Evolutionary conservation across 352 stramenopile species (phyloP).

Genomic region (Pythium sukuiense): DNA sequence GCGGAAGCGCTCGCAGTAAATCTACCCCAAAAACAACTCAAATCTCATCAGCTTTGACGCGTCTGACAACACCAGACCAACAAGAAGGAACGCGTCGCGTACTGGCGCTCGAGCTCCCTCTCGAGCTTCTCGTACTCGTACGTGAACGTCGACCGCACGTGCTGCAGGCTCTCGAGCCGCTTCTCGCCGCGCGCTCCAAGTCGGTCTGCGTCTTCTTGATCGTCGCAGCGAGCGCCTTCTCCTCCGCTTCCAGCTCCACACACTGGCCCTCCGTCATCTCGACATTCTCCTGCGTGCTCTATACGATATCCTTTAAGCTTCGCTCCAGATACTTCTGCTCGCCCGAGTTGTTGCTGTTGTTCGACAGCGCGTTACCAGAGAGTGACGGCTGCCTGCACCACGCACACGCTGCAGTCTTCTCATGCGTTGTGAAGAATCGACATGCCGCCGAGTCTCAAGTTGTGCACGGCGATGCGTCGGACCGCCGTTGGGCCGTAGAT

Average conservation of each 20-base stretch:
- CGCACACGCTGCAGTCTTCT: too few species aligned
- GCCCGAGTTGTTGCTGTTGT: slow-evolving; percentile 76
- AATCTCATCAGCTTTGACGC: too few species aligned
- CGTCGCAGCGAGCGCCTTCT: slow-evolving; percentile 89
- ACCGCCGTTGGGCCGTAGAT: too few species aligned
- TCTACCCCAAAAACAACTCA: too few species aligned
- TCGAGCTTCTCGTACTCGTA: slow-evolving; percentile 98
- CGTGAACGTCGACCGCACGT: slow-evolving; percentile 95
- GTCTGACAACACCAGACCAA: too few species aligned
- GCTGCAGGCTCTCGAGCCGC: slow-evolving; percentile 90
- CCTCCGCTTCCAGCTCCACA: slow-evolving; percentile 91
- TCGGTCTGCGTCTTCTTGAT: slow-evolving; percentile 95
- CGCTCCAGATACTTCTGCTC: slow-evolving; percentile 91
- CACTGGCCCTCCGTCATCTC: slow-evolving; percentile 86
- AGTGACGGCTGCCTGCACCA: too few species aligned
- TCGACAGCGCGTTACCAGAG: slow-evolving; percentile 87
- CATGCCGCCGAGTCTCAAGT: too few species aligned
- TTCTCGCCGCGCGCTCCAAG: slow-evolving; percentile 95
- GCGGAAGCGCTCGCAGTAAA: slow-evolving; percentile 93
- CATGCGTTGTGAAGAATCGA: too few species aligned
- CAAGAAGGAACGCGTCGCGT: slow-evolving; percentile 58
- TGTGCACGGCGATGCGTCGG: too few species aligned
- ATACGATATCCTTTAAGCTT: slow-evolving; percentile 73
- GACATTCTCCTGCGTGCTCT: slow-evolving; percentile 79
- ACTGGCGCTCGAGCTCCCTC: slow-evolving; percentile 94